Base-by-base conservation (phyloP, 192 early-diverging fungal species). In the Dissophora globulifera region DNA sequence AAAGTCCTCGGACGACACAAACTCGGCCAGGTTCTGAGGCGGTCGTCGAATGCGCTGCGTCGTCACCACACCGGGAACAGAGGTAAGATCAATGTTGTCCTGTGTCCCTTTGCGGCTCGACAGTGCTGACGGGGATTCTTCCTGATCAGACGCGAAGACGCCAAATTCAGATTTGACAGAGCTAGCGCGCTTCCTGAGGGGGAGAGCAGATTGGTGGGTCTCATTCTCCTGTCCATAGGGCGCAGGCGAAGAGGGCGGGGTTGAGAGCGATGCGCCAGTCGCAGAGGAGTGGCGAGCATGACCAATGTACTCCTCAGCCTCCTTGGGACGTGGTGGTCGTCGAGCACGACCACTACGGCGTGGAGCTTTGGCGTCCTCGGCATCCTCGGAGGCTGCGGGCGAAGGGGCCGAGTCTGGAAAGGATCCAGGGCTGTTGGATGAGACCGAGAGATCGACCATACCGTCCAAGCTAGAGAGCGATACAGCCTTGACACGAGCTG, bases 1-100 rank as follows among this genome's bases (percentile, higher is more conserved):
- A 19, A 76, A 76, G 25, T 76, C 72, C n/a, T 76, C 63, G 1
- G 72, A 76, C 4, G 72, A 76, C 0, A 76, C 72, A 56, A 76
- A 76, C 26, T 76, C 72, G 10, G 72, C 56, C 25, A 76, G 52
- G 15, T 76, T 76, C 29, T 66, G 72, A 61, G 72, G 72, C 23
- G 72, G 72, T 43, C 72, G 49, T 53, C 72, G 61, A 32, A 76
- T 15, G 12, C 72, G 72, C 5, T 50, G 63, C 0, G 72, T 61
- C 6, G 63, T 65, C 19, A 74, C 55, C 5, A 67, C 65, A 6
- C 65, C 65, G 19, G 65, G 65, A 49, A 58, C 51, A 22, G 35
- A 42, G 7, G 55, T 33, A 23, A 67, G 20, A 22, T 58, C 65
- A 2, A 23, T 25, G 16, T n/a, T n/a, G n/a, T 67, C 54, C 4